A percentile compares a stretch with the other conserved stretches of the same genome.
Evolutionary conservation across 352 stramenopile genomes (phyloP).

Genomic region (Phytophthora idaei): DNA sequence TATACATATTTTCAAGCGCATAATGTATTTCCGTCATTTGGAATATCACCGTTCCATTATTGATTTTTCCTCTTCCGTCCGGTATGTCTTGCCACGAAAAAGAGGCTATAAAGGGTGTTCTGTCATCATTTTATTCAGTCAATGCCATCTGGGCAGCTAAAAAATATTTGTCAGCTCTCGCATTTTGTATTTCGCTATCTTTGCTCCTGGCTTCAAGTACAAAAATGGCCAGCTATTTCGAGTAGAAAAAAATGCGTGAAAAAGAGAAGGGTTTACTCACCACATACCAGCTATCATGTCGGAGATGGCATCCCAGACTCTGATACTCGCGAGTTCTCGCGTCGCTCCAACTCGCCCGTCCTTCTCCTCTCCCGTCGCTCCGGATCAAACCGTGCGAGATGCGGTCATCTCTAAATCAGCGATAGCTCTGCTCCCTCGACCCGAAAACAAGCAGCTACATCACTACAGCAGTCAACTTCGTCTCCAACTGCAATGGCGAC

Average conservation of each 20-base stretch:
- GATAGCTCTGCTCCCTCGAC: conserved; percentile 1
- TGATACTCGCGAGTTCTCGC: conserved; percentile 14
- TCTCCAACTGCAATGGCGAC: conserved; percentile 20
- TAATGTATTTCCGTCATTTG: no score
- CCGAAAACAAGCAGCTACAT: conserved; percentile 5
- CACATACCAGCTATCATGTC: neutral
- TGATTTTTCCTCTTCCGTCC: no score
- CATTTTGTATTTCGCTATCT: no score
- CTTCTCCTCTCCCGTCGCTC: conserved; percentile 13
- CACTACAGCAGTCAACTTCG: conserved; percentile 26
- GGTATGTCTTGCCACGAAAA: no score
- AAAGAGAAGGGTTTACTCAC: no score
- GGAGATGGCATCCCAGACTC: conserved; percentile 2
- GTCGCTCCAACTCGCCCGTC: conserved; percentile 10
- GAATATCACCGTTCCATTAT: no score
- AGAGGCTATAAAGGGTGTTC: no score
- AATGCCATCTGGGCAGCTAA: no score
- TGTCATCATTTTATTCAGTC: no score
- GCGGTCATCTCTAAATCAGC: conserved; percentile 7
- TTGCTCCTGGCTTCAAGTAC: no score
- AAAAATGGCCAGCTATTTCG: conserved; percentile 3
- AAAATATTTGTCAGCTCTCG: no score
- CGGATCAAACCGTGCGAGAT: conserved; percentile 1
- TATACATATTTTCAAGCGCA: no score
- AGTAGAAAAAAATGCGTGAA: neutral